Evolutionary conservation across 2,329 filamentous ascomycete species (phyloP).

Genomic region (Calonectria ilicicola): DNA sequence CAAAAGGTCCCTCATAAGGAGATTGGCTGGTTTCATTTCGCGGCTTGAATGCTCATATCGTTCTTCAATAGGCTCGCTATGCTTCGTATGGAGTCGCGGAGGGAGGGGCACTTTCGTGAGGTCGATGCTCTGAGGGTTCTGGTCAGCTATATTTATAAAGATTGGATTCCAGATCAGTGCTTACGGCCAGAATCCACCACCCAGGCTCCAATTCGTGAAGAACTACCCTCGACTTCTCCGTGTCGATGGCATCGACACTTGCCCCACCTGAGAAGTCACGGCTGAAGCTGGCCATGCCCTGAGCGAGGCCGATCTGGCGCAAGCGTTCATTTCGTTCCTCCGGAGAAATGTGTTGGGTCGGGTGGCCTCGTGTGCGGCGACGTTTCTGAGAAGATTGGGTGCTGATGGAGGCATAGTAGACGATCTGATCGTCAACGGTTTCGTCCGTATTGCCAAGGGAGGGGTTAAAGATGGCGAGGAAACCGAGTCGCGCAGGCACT

Average conservation of each 20-base stretch:
- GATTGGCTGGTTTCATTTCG: constrained; percentile 84
- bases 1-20: constrained; percentile 84
- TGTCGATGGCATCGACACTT: constrained; percentile 87
- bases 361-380: constrained; percentile 55
- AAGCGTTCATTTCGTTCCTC: constrained; percentile 87
- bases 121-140: constrained; percentile 66
- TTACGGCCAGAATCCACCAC: constrained; percentile 95
- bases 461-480: constrained; percentile 95
- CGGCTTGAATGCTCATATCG: constrained; percentile 85
- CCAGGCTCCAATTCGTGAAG: constrained; percentile 88
- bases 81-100: constrained; percentile 59
- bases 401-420: constrained; percentile 85
- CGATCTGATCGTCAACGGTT: constrained; percentile 82
- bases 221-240: constrained; percentile 87
- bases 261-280: constrained; percentile 85
- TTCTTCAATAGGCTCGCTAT: constrained; percentile 53
- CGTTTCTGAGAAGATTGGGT: constrained; percentile 56
- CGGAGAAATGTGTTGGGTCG: constrained; percentile 59
- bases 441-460: constrained; percentile 73
- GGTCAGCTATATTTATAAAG: constrained; percentile 13
- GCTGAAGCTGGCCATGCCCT: constrained; percentile 95
- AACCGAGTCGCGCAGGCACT: constrained; percentile 84
- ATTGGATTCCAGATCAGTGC: constrained; percentile 43
- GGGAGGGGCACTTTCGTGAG: constrained; percentile 79
- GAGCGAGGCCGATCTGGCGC: constrained; percentile 93